Base-by-base conservation (phyloP, 2,329 filamentous ascomycete genomes). In the Gremmenia infestans region DNA sequence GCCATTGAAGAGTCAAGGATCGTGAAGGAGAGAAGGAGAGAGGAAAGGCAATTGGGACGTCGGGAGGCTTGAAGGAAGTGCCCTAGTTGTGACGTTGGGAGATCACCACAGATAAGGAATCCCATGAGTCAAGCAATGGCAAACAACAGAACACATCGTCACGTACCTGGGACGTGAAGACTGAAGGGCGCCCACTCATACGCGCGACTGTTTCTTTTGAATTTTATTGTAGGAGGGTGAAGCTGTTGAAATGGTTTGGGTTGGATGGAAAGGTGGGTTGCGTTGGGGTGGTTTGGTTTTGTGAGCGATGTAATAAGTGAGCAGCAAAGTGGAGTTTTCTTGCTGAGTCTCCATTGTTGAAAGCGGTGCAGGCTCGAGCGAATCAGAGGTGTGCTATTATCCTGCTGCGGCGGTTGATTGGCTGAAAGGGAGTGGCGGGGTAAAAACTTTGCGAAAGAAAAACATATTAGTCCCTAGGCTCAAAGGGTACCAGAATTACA, bases 141-240 rank as follows among this genome's bases (percentile, higher is more conserved):
- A 51, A 28, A 23, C 49, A 19, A 39, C 40, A 23, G 47, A 28
- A 57, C n/a, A 46, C 52, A 57, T 55, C 53, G 45, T 50, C 43
- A 66, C 66, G 53, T 86, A 90, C 88, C 85, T 92, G 88, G 77
- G 88, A 92, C 78, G 88, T 92, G 80, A 91, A 92, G 75, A 87
- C 82, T 75, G 88, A 90, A 77, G 82, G 82, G 82, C 86, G 86
- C 80, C 87, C 87, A 87, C 86, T 88, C 88, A 91, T 91, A 87
- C 86, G 86, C 81, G 85, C 87, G 79, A 64, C 66, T 62, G 47
- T 63, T 57, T 42, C 40, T 50, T 60, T 51, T 55, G 47, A 56
- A 51, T 56, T 50, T 46, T 53, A 48, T 52, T 17, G 22, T 22
- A 25, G n/a, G 37, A 35, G 37, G 36, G 43, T 47, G 42, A 42